Evolutionary conservation across 2,329 filamentous ascomycete species (phyloP).

Genomic region (Beauveria varroae): DNA sequence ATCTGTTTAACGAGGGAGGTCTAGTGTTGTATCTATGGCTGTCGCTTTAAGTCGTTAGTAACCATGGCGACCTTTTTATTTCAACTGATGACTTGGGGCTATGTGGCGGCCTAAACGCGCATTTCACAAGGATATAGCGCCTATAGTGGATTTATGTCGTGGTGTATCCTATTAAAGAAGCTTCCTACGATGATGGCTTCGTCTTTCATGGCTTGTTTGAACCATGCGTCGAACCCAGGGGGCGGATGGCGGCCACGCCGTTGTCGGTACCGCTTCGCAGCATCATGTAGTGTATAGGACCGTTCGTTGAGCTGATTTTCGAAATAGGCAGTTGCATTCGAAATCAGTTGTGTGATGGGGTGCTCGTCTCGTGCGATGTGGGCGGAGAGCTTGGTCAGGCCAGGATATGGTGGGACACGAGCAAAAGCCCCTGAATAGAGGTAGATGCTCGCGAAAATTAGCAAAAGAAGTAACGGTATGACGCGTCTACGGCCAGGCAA

Average conservation of each 20-base stretch:
- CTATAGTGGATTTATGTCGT: constrained; percentile 48
- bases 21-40: constrained; percentile 4
- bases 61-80: background rate
- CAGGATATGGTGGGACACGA: no score
- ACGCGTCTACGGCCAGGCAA: no score
- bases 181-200: constrained; percentile 44
- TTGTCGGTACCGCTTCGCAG: constrained; percentile 41
- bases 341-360: constrained; percentile 36
- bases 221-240: constrained; percentile 47
- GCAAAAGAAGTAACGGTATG: no score
- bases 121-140: constrained; percentile 31
- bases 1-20: constrained; percentile 11
- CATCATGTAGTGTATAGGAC: constrained; percentile 36
- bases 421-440: no score
- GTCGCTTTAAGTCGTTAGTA: background rate
- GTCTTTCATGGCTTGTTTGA: constrained; percentile 37
- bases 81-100: constrained; percentile 19
- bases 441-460: no score
- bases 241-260: constrained; percentile 47
- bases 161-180: constrained; percentile 49
- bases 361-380: constrained; percentile 17
- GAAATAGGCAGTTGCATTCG: constrained; percentile 29
- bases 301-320: constrained; percentile 24
- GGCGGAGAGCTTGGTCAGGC: no score
- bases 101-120: constrained; percentile 22